phyloP scores from a whole-genome alignment of 768 basidiomycete genomes.

The Gloeostereum incarnatum region DNA sequence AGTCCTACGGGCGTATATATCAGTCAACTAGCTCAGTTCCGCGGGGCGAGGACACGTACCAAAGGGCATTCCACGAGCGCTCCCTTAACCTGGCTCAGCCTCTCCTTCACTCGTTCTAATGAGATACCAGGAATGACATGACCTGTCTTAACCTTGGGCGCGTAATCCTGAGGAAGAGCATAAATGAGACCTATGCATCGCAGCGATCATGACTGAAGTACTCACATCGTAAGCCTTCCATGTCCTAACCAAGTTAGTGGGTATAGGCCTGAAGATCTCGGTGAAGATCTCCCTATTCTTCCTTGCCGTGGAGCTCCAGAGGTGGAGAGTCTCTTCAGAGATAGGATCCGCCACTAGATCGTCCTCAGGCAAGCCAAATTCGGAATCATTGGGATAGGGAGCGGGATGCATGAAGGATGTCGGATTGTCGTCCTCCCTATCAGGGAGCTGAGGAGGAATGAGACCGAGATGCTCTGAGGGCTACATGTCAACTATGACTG shows the following conservation, averaged over 20 bases:
- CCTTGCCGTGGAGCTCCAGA: constrained; percentile 67
- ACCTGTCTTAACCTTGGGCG: constrained; percentile 70
- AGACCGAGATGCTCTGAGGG: constrained; percentile 77
- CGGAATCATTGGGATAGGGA: constrained; percentile 61
- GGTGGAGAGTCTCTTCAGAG: constrained; percentile 39
- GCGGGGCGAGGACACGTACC: constrained; percentile 26
- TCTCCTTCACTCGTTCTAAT: constrained; percentile 64
- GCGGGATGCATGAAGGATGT: constrained; percentile 74
- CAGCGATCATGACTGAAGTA: constrained; percentile 6
- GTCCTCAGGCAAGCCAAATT: constrained; percentile 51
- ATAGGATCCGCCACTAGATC: constrained; percentile 71
- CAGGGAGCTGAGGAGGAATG: constrained; percentile 59
- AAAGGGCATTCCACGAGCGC: constrained; percentile 71
- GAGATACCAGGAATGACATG: constrained; percentile 69
- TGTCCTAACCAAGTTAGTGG: constrained; percentile 69
- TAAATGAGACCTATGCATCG: constrained; percentile 1
- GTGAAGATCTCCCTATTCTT: constrained; percentile 81
- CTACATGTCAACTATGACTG: constrained; percentile 6
- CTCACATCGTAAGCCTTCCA: constrained; percentile 76
- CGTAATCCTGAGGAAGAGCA: constrained; percentile 42
- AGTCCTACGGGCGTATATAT: constrained; percentile 43
- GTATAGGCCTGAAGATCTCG: constrained; percentile 80
- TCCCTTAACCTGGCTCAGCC: constrained; percentile 60
- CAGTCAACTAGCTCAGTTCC: constrained; percentile 6
- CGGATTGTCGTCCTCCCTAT: constrained; percentile 20